phyloP scores from a whole-genome alignment of 2,329 filamentous ascomycete species.

The Gremmenia infestans region DNA sequence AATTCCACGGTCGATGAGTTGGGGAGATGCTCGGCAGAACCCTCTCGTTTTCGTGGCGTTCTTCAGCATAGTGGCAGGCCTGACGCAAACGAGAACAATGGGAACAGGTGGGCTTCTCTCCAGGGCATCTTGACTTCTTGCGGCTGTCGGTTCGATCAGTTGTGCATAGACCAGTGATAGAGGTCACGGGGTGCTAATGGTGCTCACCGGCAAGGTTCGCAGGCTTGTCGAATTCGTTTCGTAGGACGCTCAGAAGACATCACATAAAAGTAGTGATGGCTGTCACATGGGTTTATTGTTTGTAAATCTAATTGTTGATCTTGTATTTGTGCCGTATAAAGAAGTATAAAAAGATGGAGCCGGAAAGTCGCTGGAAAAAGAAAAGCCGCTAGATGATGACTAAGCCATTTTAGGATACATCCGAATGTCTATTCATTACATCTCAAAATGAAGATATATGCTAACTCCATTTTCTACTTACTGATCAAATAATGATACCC shows the following conservation, averaged over 20 bases:
- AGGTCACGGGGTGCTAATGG: not conserved
- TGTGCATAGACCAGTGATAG: not conserved
- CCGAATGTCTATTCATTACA: no score
- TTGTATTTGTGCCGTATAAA: not conserved
- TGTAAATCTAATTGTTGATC: not conserved
- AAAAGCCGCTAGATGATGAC: not conserved
- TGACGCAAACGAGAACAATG: slow-evolving; percentile 45
- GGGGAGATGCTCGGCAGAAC: slow-evolving; percentile 12
- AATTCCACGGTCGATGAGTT: not conserved
- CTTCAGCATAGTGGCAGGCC: slow-evolving; percentile 39
- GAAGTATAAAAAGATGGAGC: not conserved
- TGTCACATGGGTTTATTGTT: not conserved
- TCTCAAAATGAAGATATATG: no score
- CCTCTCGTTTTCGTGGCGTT: slow-evolving; percentile 11
- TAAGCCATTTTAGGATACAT: not conserved
- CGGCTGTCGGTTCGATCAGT: slow-evolving; percentile 32
- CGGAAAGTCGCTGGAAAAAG: no score
- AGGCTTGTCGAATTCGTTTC: slow-evolving; percentile 31
- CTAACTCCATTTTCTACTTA: no score
- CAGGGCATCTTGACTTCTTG: slow-evolving; percentile 48
- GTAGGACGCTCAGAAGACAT: slow-evolving; percentile 27
- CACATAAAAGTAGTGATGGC: not conserved
- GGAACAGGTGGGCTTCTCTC: slow-evolving; percentile 45
- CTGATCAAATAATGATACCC: no score
- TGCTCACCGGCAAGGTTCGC: slow-evolving; percentile 34